Conservation (phyloP, 805 yeast genomes). For the Hanseniaspora clermontiae region DNA sequence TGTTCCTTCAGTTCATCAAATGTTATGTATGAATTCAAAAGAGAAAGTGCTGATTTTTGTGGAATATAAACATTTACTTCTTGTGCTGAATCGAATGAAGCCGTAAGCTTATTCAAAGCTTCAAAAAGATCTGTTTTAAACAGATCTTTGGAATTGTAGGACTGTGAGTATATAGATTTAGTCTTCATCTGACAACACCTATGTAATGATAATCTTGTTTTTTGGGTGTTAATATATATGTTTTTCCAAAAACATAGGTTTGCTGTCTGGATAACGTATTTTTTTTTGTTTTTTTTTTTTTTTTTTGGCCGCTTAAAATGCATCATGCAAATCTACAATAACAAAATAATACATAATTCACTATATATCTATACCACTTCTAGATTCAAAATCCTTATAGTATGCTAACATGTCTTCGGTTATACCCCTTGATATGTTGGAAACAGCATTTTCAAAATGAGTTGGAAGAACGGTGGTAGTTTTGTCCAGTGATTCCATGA, state of each 20-base stretch:
- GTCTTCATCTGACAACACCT: not conserved
- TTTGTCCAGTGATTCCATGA: conserved; percentile 54
- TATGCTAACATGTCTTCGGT: conserved; percentile 75
- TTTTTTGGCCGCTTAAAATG: too few species aligned
- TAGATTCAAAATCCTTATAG: conserved; percentile 39
- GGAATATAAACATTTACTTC: conserved; percentile 1
- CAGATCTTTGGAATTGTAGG: not conserved
- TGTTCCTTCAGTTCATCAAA: not conserved
- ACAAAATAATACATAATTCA: not conserved
- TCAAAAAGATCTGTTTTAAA: not conserved
- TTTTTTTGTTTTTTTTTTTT: too few species aligned
- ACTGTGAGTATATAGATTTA: not conserved
- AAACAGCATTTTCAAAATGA: conserved; percentile 64
- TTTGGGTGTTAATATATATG: not conserved
- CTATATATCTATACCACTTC: conserved; percentile 27
- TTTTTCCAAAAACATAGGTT: too few species aligned
- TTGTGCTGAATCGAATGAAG: not conserved
- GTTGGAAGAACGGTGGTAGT: conserved; percentile 40
- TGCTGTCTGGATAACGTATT: too few species aligned
- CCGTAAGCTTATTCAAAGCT: not conserved
- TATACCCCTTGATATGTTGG: conserved; percentile 61
- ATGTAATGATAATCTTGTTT: not conserved
- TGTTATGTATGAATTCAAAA: conserved; percentile 1
- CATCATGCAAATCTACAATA: too few species aligned
- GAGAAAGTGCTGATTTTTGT: not conserved